phyloP scores from a whole-genome alignment of 768 basidiomycete genomes.

The Chalciporus pseudorubinellus region DNA sequence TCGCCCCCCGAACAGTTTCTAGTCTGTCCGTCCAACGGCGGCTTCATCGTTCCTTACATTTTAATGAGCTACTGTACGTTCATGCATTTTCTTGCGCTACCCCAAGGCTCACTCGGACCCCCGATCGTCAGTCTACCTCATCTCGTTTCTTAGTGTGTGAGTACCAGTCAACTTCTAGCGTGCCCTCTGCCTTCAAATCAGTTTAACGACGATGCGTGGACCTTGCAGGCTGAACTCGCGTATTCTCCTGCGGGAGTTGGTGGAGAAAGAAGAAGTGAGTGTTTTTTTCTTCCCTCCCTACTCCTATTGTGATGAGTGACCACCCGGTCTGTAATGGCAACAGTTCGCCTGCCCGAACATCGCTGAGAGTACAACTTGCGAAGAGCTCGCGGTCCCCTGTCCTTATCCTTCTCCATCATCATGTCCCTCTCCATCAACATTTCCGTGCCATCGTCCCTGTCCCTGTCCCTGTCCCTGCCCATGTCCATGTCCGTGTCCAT shows the following conservation, averaged over 20 bases:
- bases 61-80: slow-evolving; percentile 38
- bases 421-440: slow-evolving; percentile 9
- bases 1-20: slow-evolving; percentile 24
- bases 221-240: slow-evolving; percentile 28
- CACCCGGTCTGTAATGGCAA: not conserved
- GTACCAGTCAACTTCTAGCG: not conserved
- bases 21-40: slow-evolving; percentile 35
- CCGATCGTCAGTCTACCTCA: slow-evolving; percentile 31
- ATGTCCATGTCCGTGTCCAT: not conserved
- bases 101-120: not conserved
- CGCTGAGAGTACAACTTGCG: slow-evolving; percentile 8
- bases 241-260: slow-evolving; percentile 25
- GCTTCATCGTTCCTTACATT: slow-evolving; percentile 37
- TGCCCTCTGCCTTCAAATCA: too few species aligned
- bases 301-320: not conserved
- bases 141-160: slow-evolving; percentile 38
- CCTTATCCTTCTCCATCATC: not conserved
- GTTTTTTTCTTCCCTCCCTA: not conserved
- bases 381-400: not conserved
- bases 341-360: slow-evolving; percentile 29
- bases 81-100: not conserved
- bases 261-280: slow-evolving; percentile 26
- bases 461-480: too few species aligned
- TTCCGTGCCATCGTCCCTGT: not conserved
- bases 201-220: not conserved